phyloP scores from a whole-genome alignment of 2,329 filamentous ascomycete genomes.

The Ceratocystis diversiconidia region DNA sequence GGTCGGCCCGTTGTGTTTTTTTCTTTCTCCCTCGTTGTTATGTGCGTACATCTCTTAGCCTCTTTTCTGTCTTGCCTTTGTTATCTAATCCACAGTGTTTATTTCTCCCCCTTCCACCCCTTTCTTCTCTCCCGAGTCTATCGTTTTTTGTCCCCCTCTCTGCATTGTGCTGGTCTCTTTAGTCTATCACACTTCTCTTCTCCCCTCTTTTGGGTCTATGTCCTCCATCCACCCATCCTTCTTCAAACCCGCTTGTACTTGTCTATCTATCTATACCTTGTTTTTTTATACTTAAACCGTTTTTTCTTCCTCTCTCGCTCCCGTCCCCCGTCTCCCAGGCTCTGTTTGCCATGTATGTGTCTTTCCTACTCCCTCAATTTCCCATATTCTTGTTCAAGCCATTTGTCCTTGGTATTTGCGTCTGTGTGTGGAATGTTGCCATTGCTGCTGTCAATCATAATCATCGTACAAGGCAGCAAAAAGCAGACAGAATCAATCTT shows the following conservation, averaged over 20 bases:
- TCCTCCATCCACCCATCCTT: background rate
- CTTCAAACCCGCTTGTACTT: background rate
- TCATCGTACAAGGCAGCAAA: too few relatives aligned
- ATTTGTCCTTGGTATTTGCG: too few relatives aligned
- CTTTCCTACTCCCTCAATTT: background rate
- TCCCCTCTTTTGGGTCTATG: background rate
- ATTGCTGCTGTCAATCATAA: too few relatives aligned
- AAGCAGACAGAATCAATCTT: background rate
- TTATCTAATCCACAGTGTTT: background rate
- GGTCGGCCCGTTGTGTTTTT: background rate
- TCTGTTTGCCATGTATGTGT: background rate
- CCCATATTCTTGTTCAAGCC: too few relatives aligned
- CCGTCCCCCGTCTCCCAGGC: too few relatives aligned
- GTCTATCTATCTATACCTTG: constrained; percentile 6
- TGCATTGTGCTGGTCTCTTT: background rate
- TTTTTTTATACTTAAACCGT: background rate
- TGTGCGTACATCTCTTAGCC: too few relatives aligned
- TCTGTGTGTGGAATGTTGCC: too few relatives aligned
- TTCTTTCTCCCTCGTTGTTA: background rate
- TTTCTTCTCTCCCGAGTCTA: background rate
- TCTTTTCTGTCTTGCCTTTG: too few relatives aligned
- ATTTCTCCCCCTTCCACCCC: background rate
- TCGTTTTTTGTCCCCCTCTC: background rate
- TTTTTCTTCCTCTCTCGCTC: background rate
- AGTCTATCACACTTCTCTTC: background rate